Evolutionary conservation across 2,329 filamentous ascomycete genomes (phyloP), one percentile per base, ranked within the genome.

Genomic region (Neonectria magnoliae): DNA sequence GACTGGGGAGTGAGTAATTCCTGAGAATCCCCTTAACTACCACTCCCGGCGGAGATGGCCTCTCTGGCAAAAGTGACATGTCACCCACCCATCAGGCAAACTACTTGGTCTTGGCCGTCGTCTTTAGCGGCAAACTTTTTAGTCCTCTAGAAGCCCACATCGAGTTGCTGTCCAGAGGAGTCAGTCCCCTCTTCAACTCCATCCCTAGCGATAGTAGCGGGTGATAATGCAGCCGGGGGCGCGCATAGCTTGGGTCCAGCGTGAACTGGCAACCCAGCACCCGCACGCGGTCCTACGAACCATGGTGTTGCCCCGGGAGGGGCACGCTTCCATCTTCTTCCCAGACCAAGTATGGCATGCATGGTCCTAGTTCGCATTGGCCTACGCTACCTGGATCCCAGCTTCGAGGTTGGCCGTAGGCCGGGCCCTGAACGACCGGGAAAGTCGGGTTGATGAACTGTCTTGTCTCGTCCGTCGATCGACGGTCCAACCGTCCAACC

Each of bases 41-140:
- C 45, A 18, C 33, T 33, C 4, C n/a, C 20, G 47, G 25, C 20
- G 11, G 42, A 44, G 33, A 58, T 27, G 18, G 16, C 38, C n/a
- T 18, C 38, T 18, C 16, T 41, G 38, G n/a, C 22, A 45, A 31
- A 64, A 56, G 25, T 72, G 69, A 64, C 60, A 64, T 67, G 57
- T 64, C 62, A 58, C 45, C 54, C 62, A 58, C 45, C 54, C 59
- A 66, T 71, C 68, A 65, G 57, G 53, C 66, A 62, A 42, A 42
- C 38, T 11, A 8, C 67, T 64, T 64, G 54, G 69, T 60, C 66
- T 72, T 60, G 55, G 55, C 42, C 38, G 38, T 45, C 65, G 36
- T 18, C 47, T n/a, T 68, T 70, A 69, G 69, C 62, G 66, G 70
- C 50, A 60, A 62, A 38, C 14, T 5, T 59, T 62, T 69, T 66